Evolutionary conservation across 78 protist species (phyloP), one percentile per base, ranked within the genome.

Genomic region (Tieghemostelium lacteum): DNA sequence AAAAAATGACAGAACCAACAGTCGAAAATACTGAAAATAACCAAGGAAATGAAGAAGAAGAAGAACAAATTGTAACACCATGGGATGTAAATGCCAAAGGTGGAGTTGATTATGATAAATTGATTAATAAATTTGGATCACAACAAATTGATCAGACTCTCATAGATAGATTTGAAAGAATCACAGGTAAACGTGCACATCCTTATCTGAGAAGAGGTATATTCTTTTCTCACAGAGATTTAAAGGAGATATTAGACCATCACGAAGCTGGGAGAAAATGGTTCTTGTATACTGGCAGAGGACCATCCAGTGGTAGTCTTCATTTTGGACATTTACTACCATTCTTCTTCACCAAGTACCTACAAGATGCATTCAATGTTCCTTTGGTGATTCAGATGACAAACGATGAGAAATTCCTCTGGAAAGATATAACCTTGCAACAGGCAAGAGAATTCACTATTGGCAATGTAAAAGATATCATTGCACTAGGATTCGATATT

Each of bases 321-420:
- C 99, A 99, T 73, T 52, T 99, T 73, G 99, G 99, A 19, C 99
- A 99, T 60, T 57, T 98, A 22, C 64, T 99, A 20, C 99, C 99
- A 22, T 98, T 99, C 83, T 20, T 95, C 67, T 96, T 99, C 93
- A 97, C 99, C 2, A 97, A 98, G 95, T 89, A 89, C 67, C 95
- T 97, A 66, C 99, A 98, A 58, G 99, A 98, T 8, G 98, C 88
- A 22, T 98, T 99, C 76, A 71, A 95, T 45, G 98, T 97, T 37
- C 99, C 99, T n/a, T 94, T 98, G 20, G 99, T 99, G 20, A 93
- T 98, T 71, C 99, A 99, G 74, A 67, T 99, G 96, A 99, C 99
- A 26, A 99, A 99, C 72, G 99, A 99, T 72, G 99, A 99, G 65
- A 99, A 99, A 76, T 98, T 87, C 54, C 73, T 98, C 39, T 96